Conservation (phyloP, 352 stramenopile species). For the Globisporangium irregulare region DNA sequence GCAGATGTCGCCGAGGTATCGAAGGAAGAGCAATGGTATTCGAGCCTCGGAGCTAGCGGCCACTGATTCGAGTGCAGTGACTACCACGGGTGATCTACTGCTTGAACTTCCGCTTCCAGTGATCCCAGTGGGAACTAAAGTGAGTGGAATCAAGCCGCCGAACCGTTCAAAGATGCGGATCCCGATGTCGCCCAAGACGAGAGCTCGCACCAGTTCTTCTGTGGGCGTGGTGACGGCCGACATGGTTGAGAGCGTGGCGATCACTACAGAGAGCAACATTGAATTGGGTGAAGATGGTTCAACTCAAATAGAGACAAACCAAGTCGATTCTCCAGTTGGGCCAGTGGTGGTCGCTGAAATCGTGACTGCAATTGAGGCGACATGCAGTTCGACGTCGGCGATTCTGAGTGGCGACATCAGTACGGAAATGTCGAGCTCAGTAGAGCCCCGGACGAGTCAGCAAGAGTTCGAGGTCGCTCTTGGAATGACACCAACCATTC, state of each 20-base stretch:
- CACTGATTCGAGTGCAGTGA: not conserved
- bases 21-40: slow-evolving; percentile 3
- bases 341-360: not conserved
- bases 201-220: not conserved
- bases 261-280: not conserved
- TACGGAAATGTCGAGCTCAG: not conserved
- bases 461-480: not conserved
- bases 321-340: not conserved
- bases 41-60: not conserved
- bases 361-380: not conserved
- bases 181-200: slow-evolving; percentile 1
- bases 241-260: not conserved
- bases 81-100: not conserved
- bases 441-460: not conserved
- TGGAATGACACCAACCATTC: not conserved
- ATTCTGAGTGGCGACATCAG: not conserved
- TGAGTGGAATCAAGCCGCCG: slow-evolving; percentile 13
- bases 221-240: not conserved
- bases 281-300: not conserved
- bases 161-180: not conserved
- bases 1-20: not conserved
- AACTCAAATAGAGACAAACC: not conserved
- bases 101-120: not conserved
- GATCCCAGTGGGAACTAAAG: slow-evolving; percentile 10
- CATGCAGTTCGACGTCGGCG: not conserved